Evolutionary conservation across 257 asterid species (phyloP).

Genomic region (Mitragyna speciosa): DNA sequence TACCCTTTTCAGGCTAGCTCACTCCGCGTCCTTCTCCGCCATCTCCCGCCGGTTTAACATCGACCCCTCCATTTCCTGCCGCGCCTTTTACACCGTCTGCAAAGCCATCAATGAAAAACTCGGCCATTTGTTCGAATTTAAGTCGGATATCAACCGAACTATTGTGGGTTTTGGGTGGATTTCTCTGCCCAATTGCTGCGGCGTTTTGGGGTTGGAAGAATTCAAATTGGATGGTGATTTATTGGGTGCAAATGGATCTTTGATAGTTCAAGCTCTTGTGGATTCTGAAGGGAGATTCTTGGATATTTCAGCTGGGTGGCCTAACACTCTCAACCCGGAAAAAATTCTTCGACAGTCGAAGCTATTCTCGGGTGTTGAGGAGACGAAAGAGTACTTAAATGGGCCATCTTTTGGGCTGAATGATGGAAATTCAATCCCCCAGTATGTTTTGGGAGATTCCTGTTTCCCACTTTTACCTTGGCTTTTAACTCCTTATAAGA

Average conservation of each 20-base stretch:
- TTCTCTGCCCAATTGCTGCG: slow-evolving; percentile 85
- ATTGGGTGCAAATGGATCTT: slow-evolving; percentile 40
- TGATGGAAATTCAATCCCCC: slow-evolving; percentile 59
- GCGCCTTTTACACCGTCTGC: slow-evolving; percentile 69
- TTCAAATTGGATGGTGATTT: slow-evolving; percentile 50
- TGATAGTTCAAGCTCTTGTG: slow-evolving; percentile 82
- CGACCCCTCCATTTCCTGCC: slow-evolving; percentile 59
- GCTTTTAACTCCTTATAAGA: slow-evolving; percentile 67
- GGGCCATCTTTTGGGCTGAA: slow-evolving; percentile 61
- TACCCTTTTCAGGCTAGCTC: slow-evolving; percentile 67
- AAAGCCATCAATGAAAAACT: slow-evolving; percentile 70
- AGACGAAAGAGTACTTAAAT: slow-evolving; percentile 56
- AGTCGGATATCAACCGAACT: slow-evolving; percentile 62
- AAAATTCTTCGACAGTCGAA: slow-evolving; percentile 57
- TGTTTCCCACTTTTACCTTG: slow-evolving; percentile 79
- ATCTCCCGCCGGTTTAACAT: slow-evolving; percentile 61
- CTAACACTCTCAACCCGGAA: slow-evolving; percentile 48
- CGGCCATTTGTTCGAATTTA: slow-evolving; percentile 78
- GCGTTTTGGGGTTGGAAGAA: slow-evolving; percentile 72
- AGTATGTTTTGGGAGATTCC: slow-evolving; percentile 73
- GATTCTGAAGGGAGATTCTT: slow-evolving; percentile 93
- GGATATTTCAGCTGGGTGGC: slow-evolving; percentile 97
- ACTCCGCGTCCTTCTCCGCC: slow-evolving; percentile 62
- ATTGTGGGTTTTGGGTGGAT: slow-evolving; percentile 91
- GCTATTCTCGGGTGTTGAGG: slow-evolving; percentile 60